Conservation (phyloP, 31 red algal species). For the Odonthalia washingtoniensis region DNA sequence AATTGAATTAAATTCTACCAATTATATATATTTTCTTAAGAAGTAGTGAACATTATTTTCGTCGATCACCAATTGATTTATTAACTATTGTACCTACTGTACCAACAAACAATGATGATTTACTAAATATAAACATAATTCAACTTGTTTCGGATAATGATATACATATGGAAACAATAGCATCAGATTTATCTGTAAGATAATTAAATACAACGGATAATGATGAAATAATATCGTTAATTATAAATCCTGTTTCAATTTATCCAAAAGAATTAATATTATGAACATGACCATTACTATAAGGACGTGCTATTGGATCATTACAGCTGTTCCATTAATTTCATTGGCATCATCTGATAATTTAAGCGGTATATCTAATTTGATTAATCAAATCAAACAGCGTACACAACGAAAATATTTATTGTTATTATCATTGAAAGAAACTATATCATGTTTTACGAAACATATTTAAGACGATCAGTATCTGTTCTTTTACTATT, state of each 20-base stretch:
- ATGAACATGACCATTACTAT: conserved; percentile 67
- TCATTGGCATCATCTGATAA: conserved; percentile 47
- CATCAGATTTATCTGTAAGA: conserved; percentile 56
- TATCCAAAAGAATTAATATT: too few relatives aligned
- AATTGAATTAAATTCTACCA: conserved; percentile 52
- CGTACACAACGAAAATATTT: conserved; percentile 77
- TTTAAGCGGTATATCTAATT: conserved; percentile 66
- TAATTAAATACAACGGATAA: conserved; percentile 51
- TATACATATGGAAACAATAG: conserved; percentile 53
- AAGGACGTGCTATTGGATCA: conserved; percentile 68
- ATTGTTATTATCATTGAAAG: conserved; percentile 87
- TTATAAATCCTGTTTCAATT: conserved; percentile 43
- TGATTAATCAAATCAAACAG: conserved; percentile 58
- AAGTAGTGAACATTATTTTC: conserved; percentile 70
- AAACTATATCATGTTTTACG: conserved; percentile 71
- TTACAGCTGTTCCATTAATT: too few relatives aligned
- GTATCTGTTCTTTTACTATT: conserved; percentile 55
- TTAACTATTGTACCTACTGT: conserved; percentile 54
- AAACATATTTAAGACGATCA: conserved; percentile 42
- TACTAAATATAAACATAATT: conserved; percentile 55
- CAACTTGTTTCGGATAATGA: conserved; percentile 74
- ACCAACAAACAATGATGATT: conserved; percentile 49
- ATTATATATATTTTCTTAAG: conserved; percentile 63
- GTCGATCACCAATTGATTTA: conserved; percentile 67
- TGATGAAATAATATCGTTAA: conserved; percentile 14